These are phyloP conservation scores for Annona squamosa DNA, from an alignment of 164 flowering plant genomes.

Conservation along the genomic window DNA sequence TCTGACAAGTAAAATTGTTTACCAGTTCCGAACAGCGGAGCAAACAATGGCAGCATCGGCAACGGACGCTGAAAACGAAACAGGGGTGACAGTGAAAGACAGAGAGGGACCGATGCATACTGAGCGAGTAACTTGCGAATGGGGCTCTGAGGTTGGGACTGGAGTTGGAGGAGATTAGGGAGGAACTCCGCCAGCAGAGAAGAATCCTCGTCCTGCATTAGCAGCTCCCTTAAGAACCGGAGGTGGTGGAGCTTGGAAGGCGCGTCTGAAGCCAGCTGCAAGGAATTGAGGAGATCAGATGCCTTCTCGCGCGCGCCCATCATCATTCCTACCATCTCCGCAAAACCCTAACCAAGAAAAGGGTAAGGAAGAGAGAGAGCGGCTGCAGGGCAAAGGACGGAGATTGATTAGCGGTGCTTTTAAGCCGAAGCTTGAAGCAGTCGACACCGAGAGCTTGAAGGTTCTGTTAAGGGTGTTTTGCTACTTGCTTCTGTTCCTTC, in stretches of 20 bases:
- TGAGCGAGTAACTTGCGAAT: constrained; percentile 58
- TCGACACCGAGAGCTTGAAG: too few relatives aligned
- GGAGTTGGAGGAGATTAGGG: constrained; percentile 51
- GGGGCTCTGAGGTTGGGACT: constrained; percentile 51
- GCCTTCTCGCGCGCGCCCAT: constrained; percentile 37
- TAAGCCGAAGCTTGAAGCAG: background rate
- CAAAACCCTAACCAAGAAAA: constrained; percentile 24
- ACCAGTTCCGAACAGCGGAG: background rate
- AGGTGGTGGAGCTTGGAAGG: constrained; percentile 54
- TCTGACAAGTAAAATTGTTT: background rate
- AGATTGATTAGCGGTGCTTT: background rate
- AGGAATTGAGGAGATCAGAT: constrained; percentile 36
- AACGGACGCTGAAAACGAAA: too few relatives aligned
- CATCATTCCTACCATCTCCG: constrained; percentile 49
- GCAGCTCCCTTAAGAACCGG: constrained; percentile 36
- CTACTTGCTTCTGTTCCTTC: too few relatives aligned
- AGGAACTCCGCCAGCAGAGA: constrained; percentile 43
- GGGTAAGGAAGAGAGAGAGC: background rate
- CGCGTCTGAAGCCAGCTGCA: constrained; percentile 35
- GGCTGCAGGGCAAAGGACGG: background rate
- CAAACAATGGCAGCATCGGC: too few relatives aligned
- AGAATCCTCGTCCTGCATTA: constrained; percentile 33
- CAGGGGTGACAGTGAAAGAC: too few relatives aligned
- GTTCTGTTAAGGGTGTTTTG: too few relatives aligned
- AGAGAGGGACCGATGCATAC: constrained; percentile 24